Evolutionary conservation across 2,329 filamentous ascomycete species (phyloP), one percentile per base, ranked within the genome.

Genomic region (Aurifilum marmelostoma): DNA sequence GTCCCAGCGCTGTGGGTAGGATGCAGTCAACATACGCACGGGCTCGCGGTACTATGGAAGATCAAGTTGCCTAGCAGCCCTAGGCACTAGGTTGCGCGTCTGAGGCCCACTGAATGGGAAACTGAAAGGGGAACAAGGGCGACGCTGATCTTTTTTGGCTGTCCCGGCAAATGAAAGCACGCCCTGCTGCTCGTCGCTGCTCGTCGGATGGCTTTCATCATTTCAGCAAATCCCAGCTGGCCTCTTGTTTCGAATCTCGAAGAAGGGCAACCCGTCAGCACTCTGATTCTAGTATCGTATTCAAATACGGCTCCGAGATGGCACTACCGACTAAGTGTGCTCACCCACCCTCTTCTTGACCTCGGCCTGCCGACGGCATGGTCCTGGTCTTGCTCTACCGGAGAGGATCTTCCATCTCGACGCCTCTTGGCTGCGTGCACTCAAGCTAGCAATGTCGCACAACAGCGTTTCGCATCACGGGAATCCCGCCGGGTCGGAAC

Each of bases 1-100:
- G 50, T 59, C 63, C 63, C 63, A 65, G 52, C 41, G 34, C 63
- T 58, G 52, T 43, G 63, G 63, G 34, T 54, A 21, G 34, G 63
- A 59, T 29, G n/a, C 50, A 24, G 62, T 21, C 54, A 34, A 18
- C 54, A 32, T 18, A 29, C 54, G 54, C 54, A 58, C 54, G 54
- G 54, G 29, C 16, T 34, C n/a, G 29, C 54, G 7, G 16, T 34
- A n/a, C n/a, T n/a, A 59, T 34, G 56, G 56, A 59, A 59, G 56
- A 59, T 59, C 56, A 59, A n/a, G 37, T 59, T 59, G 32, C 11
- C 52, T n/a, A n/a, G n/a, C n/a, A n/a, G n/a, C n/a, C n/a, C n/a
- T 47, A 21, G 43, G 43, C 43, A 16, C 18, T 56, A 27, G 52
- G 52, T 21, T 54, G 24, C 24, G 24, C 24, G 52, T 56, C 24